These are phyloP conservation scores for Anethum foeniculum DNA, from an alignment of 140 eudicot genomes.

Conservation along the genomic window DNA sequence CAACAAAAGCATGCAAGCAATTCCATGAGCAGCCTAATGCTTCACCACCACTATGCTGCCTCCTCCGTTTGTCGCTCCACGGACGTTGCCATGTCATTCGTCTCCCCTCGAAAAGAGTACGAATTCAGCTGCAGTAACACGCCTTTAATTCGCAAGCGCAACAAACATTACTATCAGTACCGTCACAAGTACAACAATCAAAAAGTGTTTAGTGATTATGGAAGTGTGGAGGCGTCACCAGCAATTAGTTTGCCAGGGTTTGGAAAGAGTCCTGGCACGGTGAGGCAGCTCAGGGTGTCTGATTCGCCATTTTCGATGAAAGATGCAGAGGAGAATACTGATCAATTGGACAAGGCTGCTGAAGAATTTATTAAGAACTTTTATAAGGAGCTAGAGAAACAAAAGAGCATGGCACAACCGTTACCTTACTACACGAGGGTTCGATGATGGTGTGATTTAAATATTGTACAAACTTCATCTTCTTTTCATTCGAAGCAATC, in stretches of 20 bases:
- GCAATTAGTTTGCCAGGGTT: constrained; percentile 43
- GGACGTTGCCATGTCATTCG: constrained; percentile 31
- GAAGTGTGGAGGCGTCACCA: constrained; percentile 37
- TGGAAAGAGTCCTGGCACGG: constrained; percentile 40
- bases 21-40: constrained; percentile 44
- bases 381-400: constrained; percentile 47
- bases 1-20: constrained; percentile 47
- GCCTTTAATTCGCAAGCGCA: constrained; percentile 26
- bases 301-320: constrained; percentile 72
- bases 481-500: neutral
- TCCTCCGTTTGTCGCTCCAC: constrained; percentile 46
- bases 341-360: constrained; percentile 62
- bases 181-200: constrained; percentile 29
- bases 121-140: constrained; percentile 72
- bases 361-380: constrained; percentile 77
- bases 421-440: neutral
- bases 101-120: constrained; percentile 46
- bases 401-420: constrained; percentile 45
- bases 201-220: constrained; percentile 21
- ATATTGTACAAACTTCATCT: neutral
- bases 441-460: neutral
- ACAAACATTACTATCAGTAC: constrained; percentile 3
- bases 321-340: constrained; percentile 28
- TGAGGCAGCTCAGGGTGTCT: constrained; percentile 61
- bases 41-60: constrained; percentile 49